Percentiles rank a stretch among this genome's conserved stretches.
These are phyloP conservation scores for Venturia effusa DNA, from an alignment of 2,329 filamentous ascomycete species.

Conservation along the genomic window DNA sequence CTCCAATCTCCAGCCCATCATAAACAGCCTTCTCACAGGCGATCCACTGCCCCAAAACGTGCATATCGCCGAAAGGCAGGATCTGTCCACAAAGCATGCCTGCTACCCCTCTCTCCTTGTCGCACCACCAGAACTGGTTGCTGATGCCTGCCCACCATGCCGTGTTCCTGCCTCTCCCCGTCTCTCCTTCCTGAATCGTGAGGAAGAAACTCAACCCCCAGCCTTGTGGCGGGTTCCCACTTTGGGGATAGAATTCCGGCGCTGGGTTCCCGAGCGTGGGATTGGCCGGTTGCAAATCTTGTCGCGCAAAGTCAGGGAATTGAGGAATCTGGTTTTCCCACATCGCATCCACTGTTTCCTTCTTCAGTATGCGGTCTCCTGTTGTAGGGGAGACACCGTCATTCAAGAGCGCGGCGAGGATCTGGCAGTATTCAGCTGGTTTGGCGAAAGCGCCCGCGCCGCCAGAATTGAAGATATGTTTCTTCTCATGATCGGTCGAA, in stretches of 20 bases:
- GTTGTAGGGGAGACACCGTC: constrained; percentile 50
- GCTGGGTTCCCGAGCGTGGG: constrained; percentile 31
- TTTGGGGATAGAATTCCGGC: constrained; percentile 39
- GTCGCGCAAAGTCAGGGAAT: constrained; percentile 41
- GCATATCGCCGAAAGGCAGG: constrained; percentile 25
- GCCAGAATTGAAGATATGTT: constrained; percentile 44
- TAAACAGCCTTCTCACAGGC: constrained; percentile 27
- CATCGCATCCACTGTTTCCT: constrained; percentile 51
- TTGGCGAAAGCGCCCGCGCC: constrained; percentile 51
- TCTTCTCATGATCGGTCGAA: constrained; percentile 32
- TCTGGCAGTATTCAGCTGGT: constrained; percentile 49
- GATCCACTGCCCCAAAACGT: constrained; percentile 24
- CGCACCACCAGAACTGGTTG: constrained; percentile 54
- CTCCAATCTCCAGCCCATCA: constrained; percentile 21
- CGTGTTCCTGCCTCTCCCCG: constrained; percentile 42
- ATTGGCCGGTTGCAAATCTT: constrained; percentile 27
- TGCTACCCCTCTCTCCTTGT: constrained; percentile 48
- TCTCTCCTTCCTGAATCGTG: constrained; percentile 32
- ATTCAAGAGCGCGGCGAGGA: constrained; percentile 53
- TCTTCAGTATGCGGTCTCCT: constrained; percentile 41
- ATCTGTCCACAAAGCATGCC: constrained; percentile 24
- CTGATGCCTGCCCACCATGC: constrained; percentile 48
- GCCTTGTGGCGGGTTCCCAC: constrained; percentile 45
- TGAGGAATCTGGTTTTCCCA: constrained; percentile 52
- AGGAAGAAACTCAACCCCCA: constrained; percentile 54